Conservation (phyloP, 2,329 filamentous ascomycete species). For the Didymella sp. region DNA sequence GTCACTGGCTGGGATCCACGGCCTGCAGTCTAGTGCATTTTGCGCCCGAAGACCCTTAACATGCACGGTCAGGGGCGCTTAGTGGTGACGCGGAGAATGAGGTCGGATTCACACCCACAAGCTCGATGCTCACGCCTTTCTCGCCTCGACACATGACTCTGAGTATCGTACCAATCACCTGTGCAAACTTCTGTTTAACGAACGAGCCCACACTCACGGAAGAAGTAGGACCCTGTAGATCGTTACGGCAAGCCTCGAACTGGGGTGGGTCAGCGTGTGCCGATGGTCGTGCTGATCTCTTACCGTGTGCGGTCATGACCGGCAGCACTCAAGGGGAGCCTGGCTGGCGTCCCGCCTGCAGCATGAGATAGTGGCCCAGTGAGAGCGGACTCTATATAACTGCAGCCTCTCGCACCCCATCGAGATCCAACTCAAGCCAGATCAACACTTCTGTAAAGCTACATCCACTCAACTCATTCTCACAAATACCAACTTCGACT, state of each 20-base stretch:
- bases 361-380: slow-evolving; percentile 17
- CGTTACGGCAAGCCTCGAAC: slow-evolving; percentile 31
- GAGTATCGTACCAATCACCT: slow-evolving; percentile 13
- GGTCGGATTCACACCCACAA: slow-evolving; percentile 12
- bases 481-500: neutral
- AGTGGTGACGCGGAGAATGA: slow-evolving; percentile 24
- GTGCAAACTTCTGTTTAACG: neutral
- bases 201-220: slow-evolving; percentile 1
- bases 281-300: slow-evolving; percentile 34
- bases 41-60: slow-evolving; percentile 25
- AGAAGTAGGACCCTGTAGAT: slow-evolving; percentile 46
- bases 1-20: slow-evolving; percentile 16
- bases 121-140: slow-evolving; percentile 6
- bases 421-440: slow-evolving; percentile 8
- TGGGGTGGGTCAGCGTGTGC: slow-evolving; percentile 28
- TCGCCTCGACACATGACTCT: slow-evolving; percentile 18
- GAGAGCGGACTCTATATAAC: slow-evolving; percentile 31
- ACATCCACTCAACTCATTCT: neutral
- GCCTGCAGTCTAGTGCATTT: slow-evolving; percentile 19
- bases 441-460: neutral
- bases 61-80: slow-evolving; percentile 23
- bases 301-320: slow-evolving; percentile 28
- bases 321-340: slow-evolving; percentile 4
- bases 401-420: slow-evolving; percentile 1
- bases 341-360: slow-evolving; percentile 19